Conservation (phyloP, 768 basidiomycete genomes). For the Ramaria sp. region DNA sequence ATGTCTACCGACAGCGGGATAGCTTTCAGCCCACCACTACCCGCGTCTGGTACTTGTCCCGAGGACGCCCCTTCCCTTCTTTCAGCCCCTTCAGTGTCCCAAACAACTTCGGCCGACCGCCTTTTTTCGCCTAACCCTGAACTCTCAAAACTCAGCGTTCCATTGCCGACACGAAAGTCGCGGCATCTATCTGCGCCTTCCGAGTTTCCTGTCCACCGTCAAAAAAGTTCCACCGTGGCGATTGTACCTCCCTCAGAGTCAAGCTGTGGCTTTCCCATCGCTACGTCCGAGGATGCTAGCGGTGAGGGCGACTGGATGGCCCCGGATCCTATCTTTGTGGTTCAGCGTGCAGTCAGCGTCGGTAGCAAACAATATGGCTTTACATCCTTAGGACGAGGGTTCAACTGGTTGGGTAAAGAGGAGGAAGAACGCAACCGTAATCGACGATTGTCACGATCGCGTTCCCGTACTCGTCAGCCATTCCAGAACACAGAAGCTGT, state of each 20-base stretch:
- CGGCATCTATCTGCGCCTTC: not conserved
- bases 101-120: not conserved
- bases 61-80: not conserved
- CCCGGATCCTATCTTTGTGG: slow-evolving; percentile 28
- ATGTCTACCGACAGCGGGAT: no score
- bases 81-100: not conserved
- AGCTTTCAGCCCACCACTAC: not conserved
- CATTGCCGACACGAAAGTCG: not conserved
- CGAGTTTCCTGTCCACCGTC: not conserved
- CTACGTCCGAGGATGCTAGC: not conserved
- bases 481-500: not conserved
- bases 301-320: slow-evolving; percentile 51
- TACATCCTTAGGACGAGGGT: slow-evolving; percentile 74
- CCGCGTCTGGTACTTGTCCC: not conserved
- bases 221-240: slow-evolving; percentile 1
- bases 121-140: not conserved
- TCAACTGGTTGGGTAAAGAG: slow-evolving; percentile 51
- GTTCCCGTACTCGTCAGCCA: not conserved
- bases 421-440: slow-evolving; percentile 19
- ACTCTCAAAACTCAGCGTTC: not conserved
- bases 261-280: not conserved
- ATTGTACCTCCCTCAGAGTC: not conserved
- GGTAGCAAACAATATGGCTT: slow-evolving; percentile 71
- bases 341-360: slow-evolving; percentile 55
- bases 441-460: not conserved